Conservation (phyloP, 768 basidiomycete species). For the Rhizopogon sp. region DNA sequence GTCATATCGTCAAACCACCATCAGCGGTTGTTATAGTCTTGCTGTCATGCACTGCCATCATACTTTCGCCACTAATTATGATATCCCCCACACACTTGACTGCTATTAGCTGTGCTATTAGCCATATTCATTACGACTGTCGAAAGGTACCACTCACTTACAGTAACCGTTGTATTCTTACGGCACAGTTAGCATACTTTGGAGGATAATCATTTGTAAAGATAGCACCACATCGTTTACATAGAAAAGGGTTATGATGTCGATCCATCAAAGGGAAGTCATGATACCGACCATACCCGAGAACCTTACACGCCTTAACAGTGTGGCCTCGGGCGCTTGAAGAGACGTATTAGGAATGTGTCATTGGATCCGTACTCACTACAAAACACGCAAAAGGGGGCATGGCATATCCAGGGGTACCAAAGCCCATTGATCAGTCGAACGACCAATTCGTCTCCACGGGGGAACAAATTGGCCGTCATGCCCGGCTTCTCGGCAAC, state of each 20-base stretch:
- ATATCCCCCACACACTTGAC: constrained; percentile 1
- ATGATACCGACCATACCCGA: background rate
- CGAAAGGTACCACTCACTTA: background rate
- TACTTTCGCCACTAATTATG: constrained; percentile 2
- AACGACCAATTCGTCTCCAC: constrained; percentile 6
- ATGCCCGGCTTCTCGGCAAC: background rate
- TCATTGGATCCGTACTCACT: constrained; percentile 3
- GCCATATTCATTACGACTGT: background rate
- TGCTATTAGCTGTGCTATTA: constrained; percentile 4
- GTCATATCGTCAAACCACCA: constrained; percentile 3
- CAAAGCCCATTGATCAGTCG: constrained; percentile 6
- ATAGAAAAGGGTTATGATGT: constrained; percentile 3
- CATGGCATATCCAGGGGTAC: background rate
- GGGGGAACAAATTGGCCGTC: background rate
- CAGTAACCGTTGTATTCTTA: background rate
- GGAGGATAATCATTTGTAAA: constrained; percentile 5
- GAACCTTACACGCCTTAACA: constrained; percentile 3
- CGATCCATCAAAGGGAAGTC: constrained; percentile 2
- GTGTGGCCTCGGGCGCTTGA: constrained; percentile 1
- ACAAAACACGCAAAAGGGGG: background rate
- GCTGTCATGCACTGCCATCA: background rate
- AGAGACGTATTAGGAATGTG: constrained; percentile 1
- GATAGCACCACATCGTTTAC: constrained; percentile 5
- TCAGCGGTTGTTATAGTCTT: background rate
- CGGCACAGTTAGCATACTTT: background rate